These are phyloP conservation scores for Coelastrella sp. DNA, from an alignment of 139 green algal genomes.

Conservation along the genomic window DNA sequence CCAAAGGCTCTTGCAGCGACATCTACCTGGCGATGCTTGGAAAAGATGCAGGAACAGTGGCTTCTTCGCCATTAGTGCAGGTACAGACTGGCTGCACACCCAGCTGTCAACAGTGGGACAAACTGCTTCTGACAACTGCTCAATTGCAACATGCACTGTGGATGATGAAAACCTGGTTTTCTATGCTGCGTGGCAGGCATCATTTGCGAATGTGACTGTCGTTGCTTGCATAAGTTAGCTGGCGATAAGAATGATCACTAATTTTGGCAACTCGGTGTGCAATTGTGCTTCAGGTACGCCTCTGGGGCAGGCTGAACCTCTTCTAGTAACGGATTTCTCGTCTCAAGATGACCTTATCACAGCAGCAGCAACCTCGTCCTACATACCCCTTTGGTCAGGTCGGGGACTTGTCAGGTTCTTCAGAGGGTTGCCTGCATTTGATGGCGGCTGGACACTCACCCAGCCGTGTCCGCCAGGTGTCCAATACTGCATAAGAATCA, in stretches of 20 bases:
- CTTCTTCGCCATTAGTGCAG: slow-evolving; percentile 14
- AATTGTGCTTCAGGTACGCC: background rate
- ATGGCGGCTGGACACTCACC: background rate
- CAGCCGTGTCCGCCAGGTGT: slow-evolving; percentile 35
- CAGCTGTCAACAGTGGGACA: too few species aligned
- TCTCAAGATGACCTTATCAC: slow-evolving; percentile 14
- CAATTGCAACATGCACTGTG: too few species aligned
- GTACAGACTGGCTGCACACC: too few species aligned
- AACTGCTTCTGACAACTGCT: too few species aligned
- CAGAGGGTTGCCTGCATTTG: slow-evolving; percentile 20
- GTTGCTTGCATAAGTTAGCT: background rate
- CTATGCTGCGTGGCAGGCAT: too few species aligned
- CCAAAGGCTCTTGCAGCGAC: background rate
- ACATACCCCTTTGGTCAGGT: slow-evolving; percentile 9
- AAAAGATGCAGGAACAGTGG: slow-evolving; percentile 6
- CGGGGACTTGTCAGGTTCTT: background rate
- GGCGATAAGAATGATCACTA: too few species aligned
- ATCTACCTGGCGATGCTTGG: background rate
- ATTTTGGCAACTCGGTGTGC: too few species aligned
- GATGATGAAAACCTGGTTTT: too few species aligned
- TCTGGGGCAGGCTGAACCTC: background rate
- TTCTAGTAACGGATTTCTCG: slow-evolving; percentile 21
- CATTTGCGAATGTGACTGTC: too few species aligned
- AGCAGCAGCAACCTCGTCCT: slow-evolving; percentile 25
- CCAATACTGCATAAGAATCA: slow-evolving; percentile 25